Base-by-base conservation (phyloP, 2,329 filamentous ascomycete genomes). In the Penicillium sp. region DNA sequence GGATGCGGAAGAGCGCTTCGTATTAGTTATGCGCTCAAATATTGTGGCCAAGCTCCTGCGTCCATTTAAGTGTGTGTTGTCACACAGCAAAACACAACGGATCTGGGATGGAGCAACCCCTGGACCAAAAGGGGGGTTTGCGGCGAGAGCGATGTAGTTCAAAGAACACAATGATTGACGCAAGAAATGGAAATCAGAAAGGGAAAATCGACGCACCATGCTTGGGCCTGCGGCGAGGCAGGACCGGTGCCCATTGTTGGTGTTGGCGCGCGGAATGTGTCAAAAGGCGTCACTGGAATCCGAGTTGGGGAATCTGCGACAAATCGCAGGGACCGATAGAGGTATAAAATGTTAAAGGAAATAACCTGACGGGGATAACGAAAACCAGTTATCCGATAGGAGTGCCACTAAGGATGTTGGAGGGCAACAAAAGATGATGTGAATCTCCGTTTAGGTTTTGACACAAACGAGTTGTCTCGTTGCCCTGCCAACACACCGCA, bases 191-290 rank as follows among this genome's bases (percentile, higher is more conserved):
- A 31, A 22, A n/a, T 26, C 50, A 42, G 33, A 45, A 43, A 52
- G 33, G 54, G 20, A 14, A 22, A 40, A 22, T 14, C 11, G 33
- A 62, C 63, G 29, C 54, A 66, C 63, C 60, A 46, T 59, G 49
- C 20, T 54, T 62, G 60, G 25, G 60, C 55, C 53, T 54, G 58
- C 41, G 58, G 25, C 33, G 47, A 57, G 42, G 58, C 58, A 49
- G 60, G 51, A 27, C 58, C 54, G 29, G 53, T 59, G 33, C 42
- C 56, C 63, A 66, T 66, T 55, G 57, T 63, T 63, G 55, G 42
- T 55, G 57, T 62, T 54, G 55, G 57, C 57, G 50, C 56, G 63
- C 40, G 60, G 63, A 66, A 66, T 66, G 63, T 65, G 63, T 65
- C 62, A 65, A 58, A 58, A n/a, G 20, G 33, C 14, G 31, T 20